Conservation (phyloP, 148 eudicot species). For the Diospyros kaki region DNA sequence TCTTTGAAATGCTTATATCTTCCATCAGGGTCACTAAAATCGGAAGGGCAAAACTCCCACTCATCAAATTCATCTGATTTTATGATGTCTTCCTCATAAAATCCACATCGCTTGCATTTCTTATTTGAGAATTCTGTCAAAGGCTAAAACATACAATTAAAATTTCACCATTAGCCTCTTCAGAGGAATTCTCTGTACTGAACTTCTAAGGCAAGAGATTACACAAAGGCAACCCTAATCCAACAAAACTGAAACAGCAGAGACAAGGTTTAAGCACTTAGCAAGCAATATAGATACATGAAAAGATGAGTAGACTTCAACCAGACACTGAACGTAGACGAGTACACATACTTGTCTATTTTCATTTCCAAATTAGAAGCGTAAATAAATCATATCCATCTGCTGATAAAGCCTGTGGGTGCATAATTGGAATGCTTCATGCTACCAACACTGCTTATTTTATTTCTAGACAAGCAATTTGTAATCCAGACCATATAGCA, state of each 20-base stretch:
- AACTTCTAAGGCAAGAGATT: neutral
- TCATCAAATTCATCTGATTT: constrained; percentile 62
- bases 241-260: constrained; percentile 1
- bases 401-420: too few species aligned
- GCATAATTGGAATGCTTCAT: too few species aligned
- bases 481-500: too few species aligned
- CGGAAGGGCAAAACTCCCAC: constrained; percentile 86
- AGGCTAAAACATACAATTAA: constrained; percentile 42
- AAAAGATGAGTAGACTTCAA: neutral
- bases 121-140: constrained; percentile 55
- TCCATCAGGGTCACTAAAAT: constrained; percentile 51
- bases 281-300: neutral
- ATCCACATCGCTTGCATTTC: constrained; percentile 94
- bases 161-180: constrained; percentile 6
- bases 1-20: constrained; percentile 45
- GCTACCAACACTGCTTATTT: too few species aligned
- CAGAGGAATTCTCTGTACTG: neutral
- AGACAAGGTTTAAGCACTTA: constrained; percentile 1
- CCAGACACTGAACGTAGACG: neutral
- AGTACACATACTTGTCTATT: neutral
- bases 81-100: constrained; percentile 54
- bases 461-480: too few species aligned
- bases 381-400: neutral
- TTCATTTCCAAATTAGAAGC: neutral
- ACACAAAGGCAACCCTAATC: neutral